Evolutionary conservation across 2,329 filamentous ascomycete species (phyloP).

Genomic region (Triangularia verruculosa): DNA sequence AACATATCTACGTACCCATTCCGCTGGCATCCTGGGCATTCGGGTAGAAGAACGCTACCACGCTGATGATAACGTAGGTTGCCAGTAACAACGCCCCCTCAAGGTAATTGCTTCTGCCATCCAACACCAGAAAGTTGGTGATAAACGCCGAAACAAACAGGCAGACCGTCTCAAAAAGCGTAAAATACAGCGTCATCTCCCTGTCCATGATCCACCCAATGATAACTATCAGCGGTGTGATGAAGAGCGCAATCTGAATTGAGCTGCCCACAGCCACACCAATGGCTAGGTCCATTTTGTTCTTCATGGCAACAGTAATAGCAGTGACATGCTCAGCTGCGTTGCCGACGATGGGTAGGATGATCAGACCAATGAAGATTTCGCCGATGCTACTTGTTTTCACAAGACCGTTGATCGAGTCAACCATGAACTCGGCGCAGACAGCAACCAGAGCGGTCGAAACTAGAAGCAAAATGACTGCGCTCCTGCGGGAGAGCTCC

Average conservation of each 20-base stretch:
- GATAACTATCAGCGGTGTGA: constrained; percentile 68
- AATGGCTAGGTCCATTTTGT: constrained; percentile 74
- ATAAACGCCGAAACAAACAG: constrained; percentile 82
- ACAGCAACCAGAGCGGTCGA: constrained; percentile 64
- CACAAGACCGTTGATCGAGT: constrained; percentile 63
- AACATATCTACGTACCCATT: neutral
- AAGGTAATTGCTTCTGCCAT: constrained; percentile 82
- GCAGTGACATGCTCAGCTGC: constrained; percentile 72
- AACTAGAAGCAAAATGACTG: constrained; percentile 60
- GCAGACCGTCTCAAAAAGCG: constrained; percentile 83
- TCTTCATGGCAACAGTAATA: constrained; percentile 67
- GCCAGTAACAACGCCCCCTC: constrained; percentile 70
- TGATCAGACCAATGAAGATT: constrained; percentile 68
- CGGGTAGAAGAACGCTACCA: constrained; percentile 67
- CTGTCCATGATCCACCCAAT: constrained; percentile 67
- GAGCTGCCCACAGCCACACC: constrained; percentile 68
- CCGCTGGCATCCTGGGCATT: constrained; percentile 26
- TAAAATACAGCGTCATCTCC: constrained; percentile 80
- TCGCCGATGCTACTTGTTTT: constrained; percentile 55
- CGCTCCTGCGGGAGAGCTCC: constrained; percentile 53
- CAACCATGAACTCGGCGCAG: constrained; percentile 69
- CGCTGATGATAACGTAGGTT: constrained; percentile 65
- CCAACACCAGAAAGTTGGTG: constrained; percentile 82
- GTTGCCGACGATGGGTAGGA: constrained; percentile 71
- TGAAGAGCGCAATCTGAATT: constrained; percentile 70